Conservation (phyloP, 148 eudicot species). For the Chenopodium berlandieri region DNA sequence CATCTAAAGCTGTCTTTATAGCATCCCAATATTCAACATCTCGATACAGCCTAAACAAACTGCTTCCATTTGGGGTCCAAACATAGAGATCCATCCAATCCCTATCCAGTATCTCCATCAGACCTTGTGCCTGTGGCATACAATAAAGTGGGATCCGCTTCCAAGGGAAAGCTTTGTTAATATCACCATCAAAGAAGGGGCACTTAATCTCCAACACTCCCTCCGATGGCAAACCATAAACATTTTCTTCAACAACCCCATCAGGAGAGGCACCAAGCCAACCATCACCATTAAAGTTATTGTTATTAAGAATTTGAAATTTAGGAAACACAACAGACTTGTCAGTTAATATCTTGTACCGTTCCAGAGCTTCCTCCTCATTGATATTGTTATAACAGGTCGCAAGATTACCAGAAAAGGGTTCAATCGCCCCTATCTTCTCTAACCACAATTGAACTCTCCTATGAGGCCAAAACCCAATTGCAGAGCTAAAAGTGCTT, state of each 20-base stretch:
- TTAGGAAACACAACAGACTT: slow-evolving; percentile 49
- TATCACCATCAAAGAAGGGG: slow-evolving; percentile 63
- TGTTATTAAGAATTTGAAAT: slow-evolving; percentile 50
- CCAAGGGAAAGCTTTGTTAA: slow-evolving; percentile 54
- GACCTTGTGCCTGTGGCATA: slow-evolving; percentile 88
- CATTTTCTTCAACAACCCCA: slow-evolving; percentile 47
- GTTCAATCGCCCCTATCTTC: slow-evolving; percentile 66
- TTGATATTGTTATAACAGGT: slow-evolving; percentile 77
- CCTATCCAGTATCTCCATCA: slow-evolving; percentile 76
- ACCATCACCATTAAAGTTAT: slow-evolving; percentile 40
- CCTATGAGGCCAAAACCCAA: slow-evolving; percentile 66
- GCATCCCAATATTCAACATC: slow-evolving; percentile 66
- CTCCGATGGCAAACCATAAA: slow-evolving; percentile 47
- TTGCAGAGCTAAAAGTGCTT: slow-evolving; percentile 66
- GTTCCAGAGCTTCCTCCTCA: slow-evolving; percentile 78
- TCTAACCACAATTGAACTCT: slow-evolving; percentile 78
- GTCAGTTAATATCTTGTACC: slow-evolving; percentile 68
- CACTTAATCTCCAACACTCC: slow-evolving; percentile 84
- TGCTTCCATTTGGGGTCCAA: slow-evolving; percentile 76
- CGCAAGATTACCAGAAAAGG: slow-evolving; percentile 58
- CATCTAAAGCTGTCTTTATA: slow-evolving; percentile 57
- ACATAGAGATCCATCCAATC: slow-evolving; percentile 89
- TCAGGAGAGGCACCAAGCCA: slow-evolving; percentile 93
- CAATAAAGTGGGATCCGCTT: slow-evolving; percentile 51
- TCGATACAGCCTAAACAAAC: slow-evolving; percentile 65